These are phyloP conservation scores for Eimeria maxima DNA, from an alignment of 169 alveolate species.

Conservation along the genomic window DNA sequence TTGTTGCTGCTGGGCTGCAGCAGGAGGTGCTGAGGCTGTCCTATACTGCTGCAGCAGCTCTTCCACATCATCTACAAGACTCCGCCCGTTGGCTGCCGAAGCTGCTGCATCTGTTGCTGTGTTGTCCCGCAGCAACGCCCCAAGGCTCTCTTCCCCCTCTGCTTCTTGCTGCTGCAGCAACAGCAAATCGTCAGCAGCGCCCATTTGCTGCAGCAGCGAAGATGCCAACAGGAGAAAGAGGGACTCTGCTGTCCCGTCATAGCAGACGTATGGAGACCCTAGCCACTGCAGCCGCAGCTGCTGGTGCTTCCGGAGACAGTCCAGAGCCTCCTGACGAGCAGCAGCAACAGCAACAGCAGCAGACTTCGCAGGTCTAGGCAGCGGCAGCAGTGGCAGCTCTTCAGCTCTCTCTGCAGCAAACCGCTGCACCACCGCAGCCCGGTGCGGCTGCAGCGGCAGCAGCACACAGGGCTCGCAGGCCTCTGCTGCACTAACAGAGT, in stretches of 20 bases:
- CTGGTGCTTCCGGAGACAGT: conserved; percentile 46
- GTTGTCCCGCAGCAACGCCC: conserved; percentile 4
- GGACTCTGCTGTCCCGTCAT: conserved; percentile 65
- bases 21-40: neutral
- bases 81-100: neutral
- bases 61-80: neutral
- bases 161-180: conserved; percentile 28
- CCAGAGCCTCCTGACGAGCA: conserved; percentile 51
- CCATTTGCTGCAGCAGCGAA: conserved; percentile 75
- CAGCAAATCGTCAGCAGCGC: conserved; percentile 22
- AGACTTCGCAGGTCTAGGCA: neutral
- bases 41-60: conserved; percentile 50
- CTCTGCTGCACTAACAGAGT: conserved; percentile 54
- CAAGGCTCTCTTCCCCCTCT: conserved; percentile 15
- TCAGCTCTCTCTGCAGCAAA: conserved; percentile 38
- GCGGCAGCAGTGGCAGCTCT: conserved; percentile 70
- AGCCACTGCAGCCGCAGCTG: conserved; percentile 68
- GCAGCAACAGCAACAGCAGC: conserved; percentile 73
- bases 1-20: conserved; percentile 46
- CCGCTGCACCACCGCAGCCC: conserved; percentile 36
- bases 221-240: conserved; percentile 23
- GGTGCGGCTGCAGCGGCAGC: conserved; percentile 61
- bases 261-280: conserved; percentile 59
- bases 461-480: conserved; percentile 71
- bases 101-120: conserved; percentile 6